Evolutionary conservation across 228 moss, liverwort and hornwort species (phyloP), one percentile per base, ranked within the genome.

Genomic region (Sphagnum magellanicum): DNA sequence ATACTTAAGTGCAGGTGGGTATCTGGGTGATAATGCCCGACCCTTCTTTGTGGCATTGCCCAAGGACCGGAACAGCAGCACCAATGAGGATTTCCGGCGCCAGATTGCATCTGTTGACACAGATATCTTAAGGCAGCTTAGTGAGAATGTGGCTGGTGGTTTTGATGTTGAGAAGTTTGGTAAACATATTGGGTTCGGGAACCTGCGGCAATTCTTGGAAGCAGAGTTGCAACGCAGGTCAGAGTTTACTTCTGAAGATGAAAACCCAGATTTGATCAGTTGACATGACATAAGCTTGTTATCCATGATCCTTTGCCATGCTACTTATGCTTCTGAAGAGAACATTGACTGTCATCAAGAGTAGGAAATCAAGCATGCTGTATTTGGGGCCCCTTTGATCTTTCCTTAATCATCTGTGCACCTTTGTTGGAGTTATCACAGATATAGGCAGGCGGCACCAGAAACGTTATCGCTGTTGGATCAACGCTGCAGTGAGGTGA

Each of bases 21-120:
- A 93, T 66, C 61, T 93, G 59, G 93, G 93, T 52, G 89, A 93
- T 16, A 83, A 75, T 79, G 84, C 85, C 50, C 90, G 87, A 47
- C 93, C 90, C 61, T 93, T 93, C 73, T 93, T 93, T 81, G 93
- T 93, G 6, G 93, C 93, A 32, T 77, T 93, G 52, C 93, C 93
- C 16, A 93, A 93, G 67, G 92, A 93, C 63, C 68, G 93, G 71
- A 70, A 51, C n/a, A 67, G 65, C 53, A 67, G 65, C 13, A 73
- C 75, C 46, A 93, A 93, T 60, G 88, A 93, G 2, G 93, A 93
- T 8, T 93, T 87, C 61, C 87, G 93, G 53, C 82, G 79, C 48
- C 86, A 88, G 65, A 93, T 93, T 16, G 73, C 79, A 49, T 67
- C 71, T 76, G 90, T 90, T 5, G 93, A 93, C 65, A 69, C 61